These are phyloP conservation scores for Sclerotinia borealis DNA, from an alignment of 2,329 filamentous ascomycete species.

Conservation along the genomic window DNA sequence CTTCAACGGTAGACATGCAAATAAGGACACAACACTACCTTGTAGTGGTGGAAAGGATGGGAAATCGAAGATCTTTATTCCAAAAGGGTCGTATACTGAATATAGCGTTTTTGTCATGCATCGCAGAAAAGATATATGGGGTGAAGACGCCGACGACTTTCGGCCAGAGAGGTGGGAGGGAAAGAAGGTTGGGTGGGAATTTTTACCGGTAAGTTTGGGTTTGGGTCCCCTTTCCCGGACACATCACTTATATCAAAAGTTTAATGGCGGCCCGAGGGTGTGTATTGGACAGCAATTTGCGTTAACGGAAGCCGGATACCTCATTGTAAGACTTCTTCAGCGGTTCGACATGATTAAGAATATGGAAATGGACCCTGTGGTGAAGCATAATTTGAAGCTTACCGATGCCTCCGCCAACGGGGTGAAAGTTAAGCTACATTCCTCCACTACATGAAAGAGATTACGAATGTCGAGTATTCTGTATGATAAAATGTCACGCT, in stretches of 20 bases:
- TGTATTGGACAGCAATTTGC: constrained; percentile 51
- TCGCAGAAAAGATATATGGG: constrained; percentile 34
- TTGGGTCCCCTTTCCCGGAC: neutral
- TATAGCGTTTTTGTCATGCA: constrained; percentile 32
- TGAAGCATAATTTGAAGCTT: constrained; percentile 29
- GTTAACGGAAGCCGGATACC: constrained; percentile 14
- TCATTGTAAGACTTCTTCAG: constrained; percentile 14
- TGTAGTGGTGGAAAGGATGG: constrained; percentile 29
- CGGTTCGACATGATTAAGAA: constrained; percentile 13
- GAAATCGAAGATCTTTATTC: constrained; percentile 25
- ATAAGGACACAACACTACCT: constrained; percentile 25
- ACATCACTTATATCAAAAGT: neutral
- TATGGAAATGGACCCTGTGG: constrained; percentile 51
- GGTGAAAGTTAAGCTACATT: constrained; percentile 45
- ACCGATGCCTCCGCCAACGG: constrained; percentile 47
- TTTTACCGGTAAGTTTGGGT: constrained; percentile 43
- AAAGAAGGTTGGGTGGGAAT: constrained; percentile 35
- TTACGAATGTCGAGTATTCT: no score
- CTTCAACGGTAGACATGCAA: constrained; percentile 21
- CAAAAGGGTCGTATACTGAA: constrained; percentile 18
- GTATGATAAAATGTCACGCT: neutral
- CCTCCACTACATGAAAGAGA: neutral
- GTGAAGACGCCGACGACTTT: constrained; percentile 35
- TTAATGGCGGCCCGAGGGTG: constrained; percentile 32
- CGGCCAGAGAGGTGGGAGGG: constrained; percentile 37